phyloP scores from a whole-genome alignment of 805 yeast species.

The Wickerhamomyces subpelliculosus region DNA sequence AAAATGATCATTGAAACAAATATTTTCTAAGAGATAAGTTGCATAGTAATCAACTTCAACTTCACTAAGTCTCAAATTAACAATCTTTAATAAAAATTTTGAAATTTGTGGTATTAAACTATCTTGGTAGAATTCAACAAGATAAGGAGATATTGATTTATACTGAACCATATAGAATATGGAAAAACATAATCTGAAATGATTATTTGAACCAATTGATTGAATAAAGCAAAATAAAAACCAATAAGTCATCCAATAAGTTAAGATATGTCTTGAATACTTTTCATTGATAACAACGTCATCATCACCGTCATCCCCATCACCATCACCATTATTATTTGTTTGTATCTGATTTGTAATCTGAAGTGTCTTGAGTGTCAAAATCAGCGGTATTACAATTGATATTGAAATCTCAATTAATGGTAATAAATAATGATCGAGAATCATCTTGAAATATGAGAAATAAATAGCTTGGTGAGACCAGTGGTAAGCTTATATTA shows the following conservation, averaged over 20 bases:
- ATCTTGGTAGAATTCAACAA: neutral
- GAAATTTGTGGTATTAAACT: neutral
- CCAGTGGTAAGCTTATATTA: no score
- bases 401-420: conserved; percentile 8
- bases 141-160: neutral
- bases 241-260: conserved; percentile 1
- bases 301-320: no score
- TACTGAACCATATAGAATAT: neutral
- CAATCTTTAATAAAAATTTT: neutral
- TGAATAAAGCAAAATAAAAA: neutral
- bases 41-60: neutral
- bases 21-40: neutral
- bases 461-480: neutral
- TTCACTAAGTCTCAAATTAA: neutral
- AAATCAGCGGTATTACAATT: conserved; percentile 10
- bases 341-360: neutral
- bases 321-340: no score
- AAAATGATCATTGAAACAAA: neutral
- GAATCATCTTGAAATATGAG: conserved; percentile 3
- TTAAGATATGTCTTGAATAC: neutral
- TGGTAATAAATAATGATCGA: conserved; percentile 11
- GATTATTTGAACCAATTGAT: neutral
- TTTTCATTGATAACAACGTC: no score
- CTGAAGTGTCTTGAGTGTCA: conserved; percentile 16
- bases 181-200: neutral